A percentile compares a stretch with the other conserved stretches of the same genome.
These are phyloP conservation scores for Gonium pectorale DNA, from an alignment of 139 green algal species.

Conservation along the genomic window DNA sequence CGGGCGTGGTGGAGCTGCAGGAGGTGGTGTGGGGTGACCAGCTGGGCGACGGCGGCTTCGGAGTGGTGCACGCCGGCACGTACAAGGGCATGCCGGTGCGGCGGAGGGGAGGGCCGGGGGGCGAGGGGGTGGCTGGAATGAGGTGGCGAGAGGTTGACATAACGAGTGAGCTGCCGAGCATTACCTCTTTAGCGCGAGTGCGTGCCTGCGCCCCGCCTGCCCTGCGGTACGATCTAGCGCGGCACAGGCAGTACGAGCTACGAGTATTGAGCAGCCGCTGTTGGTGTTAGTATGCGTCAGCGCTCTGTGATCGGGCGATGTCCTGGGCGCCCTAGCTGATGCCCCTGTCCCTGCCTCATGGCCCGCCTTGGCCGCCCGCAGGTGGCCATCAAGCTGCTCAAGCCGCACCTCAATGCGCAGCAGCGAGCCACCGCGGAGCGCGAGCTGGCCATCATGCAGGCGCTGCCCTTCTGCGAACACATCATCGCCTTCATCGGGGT, in stretches of 20 bases:
- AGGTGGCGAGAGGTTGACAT: neutral
- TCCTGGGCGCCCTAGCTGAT: no score
- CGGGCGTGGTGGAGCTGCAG: neutral
- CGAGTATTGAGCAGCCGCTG: no score
- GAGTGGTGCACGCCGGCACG: neutral
- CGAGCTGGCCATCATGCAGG: slow-evolving; percentile 21
- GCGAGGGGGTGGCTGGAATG: no score
- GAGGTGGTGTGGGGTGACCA: neutral
- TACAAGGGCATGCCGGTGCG: neutral
- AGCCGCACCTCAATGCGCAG: neutral
- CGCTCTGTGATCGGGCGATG: no score
- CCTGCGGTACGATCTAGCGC: no score
- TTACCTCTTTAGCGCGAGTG: neutral
- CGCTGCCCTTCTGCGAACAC: no score
- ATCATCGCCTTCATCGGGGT: no score
- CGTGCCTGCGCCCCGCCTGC: no score
- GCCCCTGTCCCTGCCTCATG: no score
- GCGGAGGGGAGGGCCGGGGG: neutral
- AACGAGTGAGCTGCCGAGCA: neutral
- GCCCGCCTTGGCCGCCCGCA: neutral
- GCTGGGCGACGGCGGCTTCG: neutral
- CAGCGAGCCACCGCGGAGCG: neutral
- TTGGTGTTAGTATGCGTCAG: no score
- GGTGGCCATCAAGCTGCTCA: slow-evolving; percentile 23
- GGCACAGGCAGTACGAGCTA: no score